Evolutionary conservation across 1,284 basidiomycete genomes (phyloP).

Genomic region (Tilletia horrida): DNA sequence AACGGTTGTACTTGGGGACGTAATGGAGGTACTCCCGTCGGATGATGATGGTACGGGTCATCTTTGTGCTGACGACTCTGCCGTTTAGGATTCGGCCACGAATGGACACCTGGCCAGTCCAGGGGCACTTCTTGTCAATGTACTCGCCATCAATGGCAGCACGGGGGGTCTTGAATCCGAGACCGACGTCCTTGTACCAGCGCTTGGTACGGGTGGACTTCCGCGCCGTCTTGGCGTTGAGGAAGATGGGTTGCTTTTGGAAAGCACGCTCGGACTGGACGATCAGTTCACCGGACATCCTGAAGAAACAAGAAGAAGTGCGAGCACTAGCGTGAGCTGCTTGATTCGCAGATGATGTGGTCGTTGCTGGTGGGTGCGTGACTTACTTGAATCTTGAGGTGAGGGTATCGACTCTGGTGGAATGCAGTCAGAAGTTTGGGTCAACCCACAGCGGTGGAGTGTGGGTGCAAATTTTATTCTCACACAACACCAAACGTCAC

Average conservation of each 20-base stretch:
- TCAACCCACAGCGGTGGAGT: no score
- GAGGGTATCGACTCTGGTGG: no score
- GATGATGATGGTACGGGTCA: conserved; percentile 98
- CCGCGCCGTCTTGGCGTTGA: conserved; percentile 92
- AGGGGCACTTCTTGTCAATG: conserved; percentile 99
- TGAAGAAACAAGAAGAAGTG: conserved; percentile 21
- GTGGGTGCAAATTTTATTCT: no score
- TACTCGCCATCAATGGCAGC: conserved; percentile 97
- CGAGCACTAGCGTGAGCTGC: background rate
- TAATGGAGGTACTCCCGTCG: conserved; percentile 95
- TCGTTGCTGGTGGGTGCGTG: background rate
- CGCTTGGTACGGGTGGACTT: conserved; percentile 88
- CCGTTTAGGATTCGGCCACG: conserved; percentile 98
- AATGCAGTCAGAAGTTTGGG: no score
- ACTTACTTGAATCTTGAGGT: no score
- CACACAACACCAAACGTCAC: no score
- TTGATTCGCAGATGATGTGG: background rate
- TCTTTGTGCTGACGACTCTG: conserved; percentile 96
- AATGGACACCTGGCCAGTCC: conserved; percentile 74
- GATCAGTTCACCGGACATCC: conserved; percentile 53
- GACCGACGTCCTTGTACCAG: conserved; percentile 77
- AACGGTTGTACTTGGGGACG: conserved; percentile 87
- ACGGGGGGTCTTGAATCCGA: conserved; percentile 69
- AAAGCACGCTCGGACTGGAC: conserved; percentile 53
- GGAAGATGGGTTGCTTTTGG: conserved; percentile 93